These are phyloP conservation scores for Ogataea henricii DNA, from an alignment of 805 yeast species.

Conservation along the genomic window DNA sequence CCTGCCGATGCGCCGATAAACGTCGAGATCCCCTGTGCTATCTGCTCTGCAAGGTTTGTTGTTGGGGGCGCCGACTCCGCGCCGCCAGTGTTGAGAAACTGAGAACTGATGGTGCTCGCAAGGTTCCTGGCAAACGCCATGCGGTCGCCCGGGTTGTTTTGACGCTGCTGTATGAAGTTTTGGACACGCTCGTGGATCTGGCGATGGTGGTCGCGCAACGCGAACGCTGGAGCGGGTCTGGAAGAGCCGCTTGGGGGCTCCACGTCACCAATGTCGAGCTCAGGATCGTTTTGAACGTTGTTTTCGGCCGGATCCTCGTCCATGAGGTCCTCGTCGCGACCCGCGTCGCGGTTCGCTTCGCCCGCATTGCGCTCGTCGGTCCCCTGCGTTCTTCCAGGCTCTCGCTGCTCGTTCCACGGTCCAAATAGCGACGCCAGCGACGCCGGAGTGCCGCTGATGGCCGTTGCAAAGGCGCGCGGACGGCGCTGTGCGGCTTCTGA, in stretches of 20 bases:
- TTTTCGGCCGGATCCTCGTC: conserved; percentile 19
- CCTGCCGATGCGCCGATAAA: conserved; percentile 14
- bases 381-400: conserved; percentile 7
- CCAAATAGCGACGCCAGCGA: conserved; percentile 19
- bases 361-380: no score
- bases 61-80: not conserved
- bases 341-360: not conserved
- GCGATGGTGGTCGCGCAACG: conserved; percentile 11
- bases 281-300: conserved; percentile 8
- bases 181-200: conserved; percentile 19
- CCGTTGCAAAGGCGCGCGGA: conserved; percentile 19
- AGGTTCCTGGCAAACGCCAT: conserved; percentile 18
- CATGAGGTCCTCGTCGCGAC: conserved; percentile 11
- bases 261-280: conserved; percentile 15
- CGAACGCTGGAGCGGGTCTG: not conserved
- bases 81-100: conserved; percentile 5
- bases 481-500: conserved; percentile 14
- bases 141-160: conserved; percentile 8
- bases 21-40: conserved; percentile 20
- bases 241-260: conserved; percentile 5
- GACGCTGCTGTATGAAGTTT: conserved; percentile 15
- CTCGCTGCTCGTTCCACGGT: conserved; percentile 1
- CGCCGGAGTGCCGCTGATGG: conserved; percentile 18
- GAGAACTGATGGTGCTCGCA: conserved; percentile 17
- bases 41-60: conserved; percentile 20